phyloP scores from a whole-genome alignment of 192 early-diverging fungal species.

The Podila minutissima region DNA sequence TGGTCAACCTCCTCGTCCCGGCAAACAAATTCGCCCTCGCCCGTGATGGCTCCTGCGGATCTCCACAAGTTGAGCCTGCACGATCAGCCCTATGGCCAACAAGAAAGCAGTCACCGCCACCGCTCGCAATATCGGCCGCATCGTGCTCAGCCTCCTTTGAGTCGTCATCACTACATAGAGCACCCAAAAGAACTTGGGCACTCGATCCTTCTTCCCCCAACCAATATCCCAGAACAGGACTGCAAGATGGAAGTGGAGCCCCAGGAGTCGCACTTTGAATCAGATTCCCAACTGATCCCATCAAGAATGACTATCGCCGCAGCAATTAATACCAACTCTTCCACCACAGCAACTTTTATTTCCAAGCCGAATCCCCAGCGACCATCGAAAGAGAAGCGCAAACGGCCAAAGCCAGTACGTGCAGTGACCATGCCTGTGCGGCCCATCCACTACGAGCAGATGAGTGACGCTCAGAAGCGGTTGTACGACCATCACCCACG shows the following conservation, averaged over 20 bases:
- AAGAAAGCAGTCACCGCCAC: neutral
- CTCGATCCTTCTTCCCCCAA: no score
- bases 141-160: no score
- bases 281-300: neutral
- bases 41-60: conserved; percentile 14
- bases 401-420: no score
- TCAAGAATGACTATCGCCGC: neutral
- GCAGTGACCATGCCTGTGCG: neutral
- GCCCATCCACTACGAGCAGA: neutral
- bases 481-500: conserved; percentile 1
- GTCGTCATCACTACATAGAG: no score
- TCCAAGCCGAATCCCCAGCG: neutral
- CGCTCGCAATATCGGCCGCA: neutral
- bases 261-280: neutral
- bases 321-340: neutral
- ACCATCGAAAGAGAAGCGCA: no score
- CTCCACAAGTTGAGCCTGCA: neutral
- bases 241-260: neutral
- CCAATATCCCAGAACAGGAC: neutral
- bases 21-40: conserved; percentile 37
- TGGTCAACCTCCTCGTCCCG: conserved; percentile 34
- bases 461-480: conserved; percentile 6
- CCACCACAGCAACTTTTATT: neutral
- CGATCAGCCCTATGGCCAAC: neutral
- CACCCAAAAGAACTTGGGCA: no score